Percentiles rank a stretch among this genome's conserved stretches.
phyloP scores from a whole-genome alignment of 1,284 basidiomycete species.

The Lentinula novae-zelandiae region DNA sequence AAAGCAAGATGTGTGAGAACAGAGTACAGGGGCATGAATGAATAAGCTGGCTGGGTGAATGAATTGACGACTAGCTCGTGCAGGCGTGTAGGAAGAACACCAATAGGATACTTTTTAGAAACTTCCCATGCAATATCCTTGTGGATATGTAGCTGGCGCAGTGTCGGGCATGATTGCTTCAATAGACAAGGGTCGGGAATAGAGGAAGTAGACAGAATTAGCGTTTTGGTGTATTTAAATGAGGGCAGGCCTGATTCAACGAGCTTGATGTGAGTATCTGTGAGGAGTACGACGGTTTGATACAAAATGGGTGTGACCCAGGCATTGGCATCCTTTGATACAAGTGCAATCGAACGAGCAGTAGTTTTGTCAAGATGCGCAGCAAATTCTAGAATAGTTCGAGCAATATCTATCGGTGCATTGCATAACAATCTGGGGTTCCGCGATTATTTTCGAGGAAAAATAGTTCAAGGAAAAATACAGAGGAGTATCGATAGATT shows the following conservation, averaged over 20 bases:
- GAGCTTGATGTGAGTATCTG: not conserved
- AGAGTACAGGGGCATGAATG: not conserved
- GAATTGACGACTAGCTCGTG: not conserved
- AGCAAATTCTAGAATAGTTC: not conserved
- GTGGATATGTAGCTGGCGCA: not conserved
- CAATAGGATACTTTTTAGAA: too few relatives aligned
- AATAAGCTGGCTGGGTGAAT: not conserved
- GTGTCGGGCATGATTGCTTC: too few relatives aligned
- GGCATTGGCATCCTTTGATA: not conserved
- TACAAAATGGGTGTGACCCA: conserved; percentile 6
- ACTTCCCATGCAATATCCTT: not conserved
- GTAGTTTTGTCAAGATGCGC: not conserved
- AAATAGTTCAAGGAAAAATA: too few relatives aligned
- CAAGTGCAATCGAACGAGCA: not conserved
- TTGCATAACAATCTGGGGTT: not conserved
- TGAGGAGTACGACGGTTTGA: not conserved
- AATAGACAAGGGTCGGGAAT: too few relatives aligned
- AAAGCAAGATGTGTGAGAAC: not conserved
- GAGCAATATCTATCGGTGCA: not conserved
- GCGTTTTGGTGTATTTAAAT: not conserved
- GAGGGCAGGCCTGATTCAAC: not conserved
- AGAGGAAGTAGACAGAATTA: not conserved
- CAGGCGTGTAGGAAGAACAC: not conserved
- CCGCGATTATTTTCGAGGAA: too few relatives aligned
- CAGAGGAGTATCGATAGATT: too few relatives aligned